Base-by-base conservation (phyloP, 2,329 filamentous ascomycete species). In the Septoria petroselini region DNA sequence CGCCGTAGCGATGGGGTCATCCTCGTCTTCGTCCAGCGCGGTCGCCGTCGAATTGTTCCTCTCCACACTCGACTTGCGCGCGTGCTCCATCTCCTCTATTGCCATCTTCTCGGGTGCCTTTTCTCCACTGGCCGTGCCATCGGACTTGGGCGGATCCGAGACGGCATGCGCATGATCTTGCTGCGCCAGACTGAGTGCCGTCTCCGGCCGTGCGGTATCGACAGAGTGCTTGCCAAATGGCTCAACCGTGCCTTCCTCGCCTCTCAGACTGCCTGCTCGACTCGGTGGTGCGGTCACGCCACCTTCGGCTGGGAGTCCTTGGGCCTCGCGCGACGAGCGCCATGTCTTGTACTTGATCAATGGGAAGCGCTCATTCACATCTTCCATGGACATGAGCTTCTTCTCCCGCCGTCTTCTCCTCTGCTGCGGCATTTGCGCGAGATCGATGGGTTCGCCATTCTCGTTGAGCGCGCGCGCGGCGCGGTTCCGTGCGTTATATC, bases 311-410 rank as follows among this genome's bases (percentile, higher is more conserved):
- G 91, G 84, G 39, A 97, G 74, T 6, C 91, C 93, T 68, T 94
- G 82, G 50, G 85, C 82, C 49, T 90, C 90, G 52, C 91, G 84
- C 48, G 82, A 82, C 5, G 87, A 84, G 52, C 93, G 86, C 91
- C 93, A 98, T 44, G 80, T 82, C 75, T 98, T 97, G 79, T 98
- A 98, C 71, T 97, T 97, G 61, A 83, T 84, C 73, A 96, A 82
- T 0, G 93, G 91, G 63, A 98, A 98, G 61, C 94, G 88, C 60
- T 94, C 90, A 67, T 98, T 97, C 56, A 98, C 93, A 71, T 98
- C 93, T 55, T 98, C 93, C 84, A 97, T 96, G 2, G 87, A 88
- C 93, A 98, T 97, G 60, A 98, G 72, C 70, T 96, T 98, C 82
- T 98, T 98, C 71, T 98, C 93, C 52, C 91, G 83, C 64, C 91